A percentile compares a stretch with the other conserved stretches of the same genome.
Evolutionary conservation across 305 asterid genomes (phyloP).

Genomic region (Plantago rigida): DNA sequence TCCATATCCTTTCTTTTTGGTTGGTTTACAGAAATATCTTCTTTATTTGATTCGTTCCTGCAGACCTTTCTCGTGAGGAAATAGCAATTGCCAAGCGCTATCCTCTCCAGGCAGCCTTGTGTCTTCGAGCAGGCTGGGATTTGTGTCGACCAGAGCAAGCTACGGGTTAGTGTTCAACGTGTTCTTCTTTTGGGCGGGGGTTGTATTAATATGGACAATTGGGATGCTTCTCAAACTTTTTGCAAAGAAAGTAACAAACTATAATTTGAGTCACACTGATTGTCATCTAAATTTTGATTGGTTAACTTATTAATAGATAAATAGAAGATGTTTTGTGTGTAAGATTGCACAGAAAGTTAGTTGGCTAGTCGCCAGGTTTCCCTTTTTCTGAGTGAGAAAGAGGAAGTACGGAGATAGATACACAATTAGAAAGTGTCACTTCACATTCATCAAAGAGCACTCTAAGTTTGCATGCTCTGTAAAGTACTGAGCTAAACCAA

Average conservation of each 20-base stretch:
- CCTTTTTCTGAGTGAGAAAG: not conserved
- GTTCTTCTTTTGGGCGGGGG: conserved; percentile 10
- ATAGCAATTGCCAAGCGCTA: conserved; percentile 71
- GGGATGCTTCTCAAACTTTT: not conserved
- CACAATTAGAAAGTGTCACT: not conserved
- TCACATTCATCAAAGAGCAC: not conserved
- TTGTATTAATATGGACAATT: conserved; percentile 6
- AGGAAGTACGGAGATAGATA: not conserved
- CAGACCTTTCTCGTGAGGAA: conserved; percentile 92
- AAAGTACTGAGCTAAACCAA: not conserved
- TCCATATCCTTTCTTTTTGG: conserved; percentile 1
- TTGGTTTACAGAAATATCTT: conserved; percentile 6
- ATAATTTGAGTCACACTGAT: too few species aligned
- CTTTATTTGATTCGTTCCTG: conserved; percentile 23
- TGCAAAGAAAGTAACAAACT: not conserved
- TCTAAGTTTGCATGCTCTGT: not conserved
- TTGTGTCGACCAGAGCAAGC: conserved; percentile 88
- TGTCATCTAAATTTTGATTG: too few species aligned
- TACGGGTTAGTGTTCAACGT: conserved; percentile 43
- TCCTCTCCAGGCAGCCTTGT: conserved; percentile 83
- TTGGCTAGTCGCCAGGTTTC: too few species aligned
- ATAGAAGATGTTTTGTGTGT: too few species aligned
- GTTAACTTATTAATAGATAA: too few species aligned
- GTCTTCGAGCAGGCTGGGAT: conserved; percentile 95
- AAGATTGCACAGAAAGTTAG: too few species aligned